Conservation (phyloP, 148 eudicot genomes). For the Diospyros lotus region DNA sequence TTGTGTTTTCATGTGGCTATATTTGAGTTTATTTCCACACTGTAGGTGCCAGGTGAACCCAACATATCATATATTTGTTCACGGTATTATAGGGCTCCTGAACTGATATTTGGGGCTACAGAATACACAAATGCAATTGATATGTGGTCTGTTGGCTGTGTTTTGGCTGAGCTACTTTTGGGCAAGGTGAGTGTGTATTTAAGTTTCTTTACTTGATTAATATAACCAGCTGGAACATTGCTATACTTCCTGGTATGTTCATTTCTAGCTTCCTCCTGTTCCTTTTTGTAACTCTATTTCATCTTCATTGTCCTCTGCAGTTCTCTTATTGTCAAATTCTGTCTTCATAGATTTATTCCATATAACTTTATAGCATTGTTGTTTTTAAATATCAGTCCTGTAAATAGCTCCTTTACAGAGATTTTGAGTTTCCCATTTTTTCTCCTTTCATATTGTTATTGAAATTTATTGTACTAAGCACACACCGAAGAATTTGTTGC, state of each 20-base stretch:
- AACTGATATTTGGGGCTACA: conserved; percentile 87
- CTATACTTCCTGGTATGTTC: not conserved
- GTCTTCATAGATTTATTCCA: too few species aligned
- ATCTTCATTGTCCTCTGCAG: too few species aligned
- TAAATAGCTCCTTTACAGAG: too few species aligned
- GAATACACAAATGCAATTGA: conserved; percentile 91
- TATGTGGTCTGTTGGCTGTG: conserved; percentile 95
- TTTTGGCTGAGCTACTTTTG: conserved; percentile 74
- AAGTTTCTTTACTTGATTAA: not conserved
- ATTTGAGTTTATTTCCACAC: conserved; percentile 7
- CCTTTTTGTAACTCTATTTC: too few species aligned
- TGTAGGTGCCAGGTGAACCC: conserved; percentile 86
- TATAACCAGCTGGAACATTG: not conserved
- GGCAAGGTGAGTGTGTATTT: conserved; percentile 52
- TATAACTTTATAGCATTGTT: too few species aligned
- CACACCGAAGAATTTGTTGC: too few species aligned
- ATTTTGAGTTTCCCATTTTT: too few species aligned
- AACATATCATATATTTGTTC: conserved; percentile 90
- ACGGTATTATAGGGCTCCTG: conserved; percentile 88
- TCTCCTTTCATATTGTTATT: not conserved
- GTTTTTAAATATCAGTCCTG: too few species aligned
- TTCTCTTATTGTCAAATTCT: too few species aligned
- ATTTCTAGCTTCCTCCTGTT: too few species aligned
- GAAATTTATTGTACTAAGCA: not conserved
- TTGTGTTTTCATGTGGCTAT: not conserved